Conservation (phyloP, 805 yeast species). For the Wickerhamiella vanderwaltii region DNA sequence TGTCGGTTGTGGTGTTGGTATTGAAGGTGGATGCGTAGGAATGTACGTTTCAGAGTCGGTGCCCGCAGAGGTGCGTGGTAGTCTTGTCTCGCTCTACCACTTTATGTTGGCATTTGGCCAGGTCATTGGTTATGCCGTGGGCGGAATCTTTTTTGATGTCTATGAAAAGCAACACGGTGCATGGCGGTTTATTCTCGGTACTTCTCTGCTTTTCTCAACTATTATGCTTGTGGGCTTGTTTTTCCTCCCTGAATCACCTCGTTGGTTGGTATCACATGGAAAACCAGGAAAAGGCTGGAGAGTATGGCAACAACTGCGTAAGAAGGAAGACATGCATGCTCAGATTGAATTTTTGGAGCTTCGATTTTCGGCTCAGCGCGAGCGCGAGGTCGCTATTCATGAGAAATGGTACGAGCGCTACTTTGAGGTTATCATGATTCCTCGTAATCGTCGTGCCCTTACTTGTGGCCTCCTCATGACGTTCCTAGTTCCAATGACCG, state of each 20-base stretch:
- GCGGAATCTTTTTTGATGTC: conserved; percentile 41
- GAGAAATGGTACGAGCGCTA: conserved; percentile 32
- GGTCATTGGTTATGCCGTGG: conserved; percentile 50
- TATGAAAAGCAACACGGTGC: conserved; percentile 42
- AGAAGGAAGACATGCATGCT: conserved; percentile 32
- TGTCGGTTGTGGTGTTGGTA: conserved; percentile 53
- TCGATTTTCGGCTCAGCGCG: conserved; percentile 41
- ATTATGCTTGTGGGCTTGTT: conserved; percentile 38
- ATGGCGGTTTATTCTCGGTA: conserved; percentile 57
- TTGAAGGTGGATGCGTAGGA: conserved; percentile 55
- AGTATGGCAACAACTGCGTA: conserved; percentile 43
- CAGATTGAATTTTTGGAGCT: conserved; percentile 47
- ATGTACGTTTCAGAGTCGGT: conserved; percentile 50
- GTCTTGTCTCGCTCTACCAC: conserved; percentile 50
- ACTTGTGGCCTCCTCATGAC: conserved; percentile 44
- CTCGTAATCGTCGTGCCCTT: conserved; percentile 52
- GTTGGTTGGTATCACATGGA: conserved; percentile 43
- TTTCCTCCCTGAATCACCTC: conserved; percentile 50
- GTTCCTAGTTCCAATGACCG: conserved; percentile 41
- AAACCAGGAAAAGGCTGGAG: conserved; percentile 38
- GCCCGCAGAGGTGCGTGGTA: conserved; percentile 47
- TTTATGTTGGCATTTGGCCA: conserved; percentile 56
- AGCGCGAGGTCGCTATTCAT: conserved; percentile 27
- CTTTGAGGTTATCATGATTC: conserved; percentile 40
- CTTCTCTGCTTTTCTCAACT: conserved; percentile 48